Evolutionary conservation across 2,329 filamentous ascomycete species (phyloP), one percentile per base, ranked within the genome.

Genomic region (Lasiodiplodia gonubiensis): DNA sequence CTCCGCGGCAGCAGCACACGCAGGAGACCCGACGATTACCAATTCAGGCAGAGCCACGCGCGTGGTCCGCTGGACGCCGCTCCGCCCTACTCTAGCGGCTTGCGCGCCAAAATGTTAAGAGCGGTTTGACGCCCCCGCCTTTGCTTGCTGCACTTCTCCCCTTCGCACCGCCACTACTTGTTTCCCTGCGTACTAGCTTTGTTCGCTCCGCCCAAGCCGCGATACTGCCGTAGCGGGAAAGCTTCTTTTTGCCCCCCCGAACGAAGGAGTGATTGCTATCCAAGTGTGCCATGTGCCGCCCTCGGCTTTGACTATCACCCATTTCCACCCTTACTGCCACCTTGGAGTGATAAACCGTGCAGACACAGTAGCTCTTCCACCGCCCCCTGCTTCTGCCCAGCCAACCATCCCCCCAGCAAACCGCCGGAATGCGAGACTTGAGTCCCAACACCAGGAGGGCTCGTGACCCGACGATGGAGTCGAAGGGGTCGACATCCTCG

Each of bases 281-380:
- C 11, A 14, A 10, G 25, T 49, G 39, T 49, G 57, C 57, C 57
- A 61, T 61, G 57, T 61, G 57, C 57, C 25, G 59, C 59, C 42
- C 14, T 18, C 12, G n/a, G 39, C 39, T 25, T 25, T 60, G 57
- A 48, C 39, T 33, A 16, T 42, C 42, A 35, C 4, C n/a, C 46
- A 51, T 35, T 27, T 2, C 59, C 59, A 1, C 11, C 46, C n/a
- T 49, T 61, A 27, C 42, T 42, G 25, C 25, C 55, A 48, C 21
- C 14, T n/a, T 23, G 23, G 37, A 55, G 30, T n/a, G 18, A 37
- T 33, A 46, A 23, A 37, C 18, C 30, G 53, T 55, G 53, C 30
- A 55, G 33, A 21, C 33, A 35, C 53, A 35, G 33, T 37, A 42
- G 39, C 16, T 18, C 52, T 8, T 8, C 10, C 7, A 10, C 52